Evolutionary conservation across 176 grass and related monocot genomes (phyloP).

Genomic region (Oryza rufipogon): DNA sequence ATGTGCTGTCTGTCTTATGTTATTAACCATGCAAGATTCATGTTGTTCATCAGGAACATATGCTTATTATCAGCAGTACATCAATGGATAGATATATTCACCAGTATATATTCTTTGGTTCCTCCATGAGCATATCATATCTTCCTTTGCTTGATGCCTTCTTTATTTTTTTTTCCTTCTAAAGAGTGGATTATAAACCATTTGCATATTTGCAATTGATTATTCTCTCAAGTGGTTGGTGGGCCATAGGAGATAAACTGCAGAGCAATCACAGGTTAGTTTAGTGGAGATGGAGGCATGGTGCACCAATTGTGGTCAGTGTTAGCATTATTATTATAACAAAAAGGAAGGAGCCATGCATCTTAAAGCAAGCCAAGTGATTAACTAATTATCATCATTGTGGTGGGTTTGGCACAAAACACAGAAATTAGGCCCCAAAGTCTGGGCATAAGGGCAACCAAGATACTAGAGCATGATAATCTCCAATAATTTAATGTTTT

Average conservation of each 20-base stretch:
- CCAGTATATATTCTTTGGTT: slow-evolving; percentile 47
- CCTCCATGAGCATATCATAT: slow-evolving; percentile 35
- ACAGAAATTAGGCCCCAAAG: slow-evolving; percentile 46
- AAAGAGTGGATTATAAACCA: slow-evolving; percentile 43
- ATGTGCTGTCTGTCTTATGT: slow-evolving; percentile 19
- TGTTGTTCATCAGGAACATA: neutral
- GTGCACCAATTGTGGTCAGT: slow-evolving; percentile 32
- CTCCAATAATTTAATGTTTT: neutral
- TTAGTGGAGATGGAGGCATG: slow-evolving; percentile 55
- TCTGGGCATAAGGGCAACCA: slow-evolving; percentile 30
- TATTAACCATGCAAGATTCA: slow-evolving; percentile 22
- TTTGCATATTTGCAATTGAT: slow-evolving; percentile 36
- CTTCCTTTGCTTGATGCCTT: slow-evolving; percentile 42
- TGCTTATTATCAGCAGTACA: slow-evolving; percentile 20
- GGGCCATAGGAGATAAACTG: slow-evolving; percentile 48
- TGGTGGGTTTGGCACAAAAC: slow-evolving; percentile 47
- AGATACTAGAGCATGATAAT: slow-evolving; percentile 1
- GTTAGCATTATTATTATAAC: slow-evolving; percentile 7
- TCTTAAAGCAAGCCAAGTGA: slow-evolving; percentile 30
- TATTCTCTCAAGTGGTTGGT: slow-evolving; percentile 51
- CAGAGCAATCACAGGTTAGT: slow-evolving; percentile 46
- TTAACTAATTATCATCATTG: slow-evolving; percentile 39
- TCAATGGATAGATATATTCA: slow-evolving; percentile 4
- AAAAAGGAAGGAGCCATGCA: slow-evolving; percentile 25
- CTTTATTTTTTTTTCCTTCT: neutral